A percentile compares a stretch with the other conserved stretches of the same genome.
These are phyloP conservation scores for Microcyclospora tardicrescens DNA, from an alignment of 2,329 filamentous ascomycete species.

Conservation along the genomic window DNA sequence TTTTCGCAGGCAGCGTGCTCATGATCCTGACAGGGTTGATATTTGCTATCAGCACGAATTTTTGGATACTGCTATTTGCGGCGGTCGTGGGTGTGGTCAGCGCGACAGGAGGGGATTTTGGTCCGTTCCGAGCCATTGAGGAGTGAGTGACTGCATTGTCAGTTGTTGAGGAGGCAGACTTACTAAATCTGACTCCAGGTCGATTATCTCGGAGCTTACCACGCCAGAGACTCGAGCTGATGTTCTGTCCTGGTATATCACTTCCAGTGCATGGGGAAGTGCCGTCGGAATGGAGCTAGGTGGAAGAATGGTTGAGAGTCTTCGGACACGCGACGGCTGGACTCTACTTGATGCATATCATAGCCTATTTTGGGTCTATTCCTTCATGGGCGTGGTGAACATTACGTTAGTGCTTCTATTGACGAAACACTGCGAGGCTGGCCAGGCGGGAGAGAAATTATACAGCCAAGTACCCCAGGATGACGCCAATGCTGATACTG, in stretches of 20 bases:
- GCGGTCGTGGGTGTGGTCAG: constrained; percentile 23
- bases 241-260: constrained; percentile 56
- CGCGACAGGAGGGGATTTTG: constrained; percentile 41
- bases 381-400: constrained; percentile 42
- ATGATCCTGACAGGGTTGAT: constrained; percentile 18
- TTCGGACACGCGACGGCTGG: constrained; percentile 35
- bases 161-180: too few species aligned
- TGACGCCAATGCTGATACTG: constrained; percentile 9
- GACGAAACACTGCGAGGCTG: constrained; percentile 39
- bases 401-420: constrained; percentile 35
- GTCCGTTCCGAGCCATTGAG: constrained; percentile 54
- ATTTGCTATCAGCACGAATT: constrained; percentile 17
- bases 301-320: constrained; percentile 38
- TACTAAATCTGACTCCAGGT: constrained; percentile 12
- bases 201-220: constrained; percentile 48
- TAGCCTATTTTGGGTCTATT: constrained; percentile 45
- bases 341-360: constrained; percentile 42
- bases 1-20: constrained; percentile 16
- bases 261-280: constrained; percentile 42
- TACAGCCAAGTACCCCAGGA: constrained; percentile 16
- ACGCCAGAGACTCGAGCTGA: constrained; percentile 42
- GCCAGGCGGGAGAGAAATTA: constrained; percentile 15
- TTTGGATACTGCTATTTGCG: constrained; percentile 19
- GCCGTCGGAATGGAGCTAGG: constrained; percentile 41
- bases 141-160: constrained; percentile 25